phyloP scores from a whole-genome alignment of 2,329 filamentous ascomycete genomes.

The Colletotrichum graminicola region DNA sequence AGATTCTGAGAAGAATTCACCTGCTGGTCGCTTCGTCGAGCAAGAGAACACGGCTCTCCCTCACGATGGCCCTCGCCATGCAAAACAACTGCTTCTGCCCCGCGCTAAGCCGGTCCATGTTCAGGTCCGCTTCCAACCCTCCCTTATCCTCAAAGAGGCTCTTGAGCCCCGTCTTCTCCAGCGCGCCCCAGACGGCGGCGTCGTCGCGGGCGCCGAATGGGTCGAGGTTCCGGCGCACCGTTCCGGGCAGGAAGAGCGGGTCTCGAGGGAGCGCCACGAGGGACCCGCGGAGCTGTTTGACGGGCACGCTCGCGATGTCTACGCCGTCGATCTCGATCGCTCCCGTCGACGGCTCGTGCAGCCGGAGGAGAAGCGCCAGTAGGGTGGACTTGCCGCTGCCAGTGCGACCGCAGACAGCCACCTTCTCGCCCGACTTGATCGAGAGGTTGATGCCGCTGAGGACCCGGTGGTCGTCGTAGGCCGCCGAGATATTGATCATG shows the following conservation, averaged over 20 bases:
- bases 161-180: slow-evolving; percentile 62
- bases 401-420: slow-evolving; percentile 60
- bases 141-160: slow-evolving; percentile 54
- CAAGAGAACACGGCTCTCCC: slow-evolving; percentile 47
- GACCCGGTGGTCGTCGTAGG: slow-evolving; percentile 38
- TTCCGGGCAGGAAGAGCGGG: slow-evolving; percentile 62
- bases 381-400: slow-evolving; percentile 55
- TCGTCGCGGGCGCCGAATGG: slow-evolving; percentile 55
- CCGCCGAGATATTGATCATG: slow-evolving; percentile 5
- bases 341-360: slow-evolving; percentile 58
- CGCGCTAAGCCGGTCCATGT: slow-evolving; percentile 49
- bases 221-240: slow-evolving; percentile 63
- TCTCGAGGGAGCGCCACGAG: slow-evolving; percentile 65
- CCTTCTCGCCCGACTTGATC: slow-evolving; percentile 51
- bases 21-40: slow-evolving; percentile 57
- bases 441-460: slow-evolving; percentile 49
- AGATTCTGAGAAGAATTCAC: slow-evolving; percentile 34
- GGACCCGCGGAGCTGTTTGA: slow-evolving; percentile 44
- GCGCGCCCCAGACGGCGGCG: slow-evolving; percentile 56
- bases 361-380: slow-evolving; percentile 59
- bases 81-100: slow-evolving; percentile 52
- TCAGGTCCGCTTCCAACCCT: slow-evolving; percentile 53
- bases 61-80: slow-evolving; percentile 49
- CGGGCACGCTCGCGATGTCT: slow-evolving; percentile 48
- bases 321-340: slow-evolving; percentile 60